These are phyloP conservation scores for Chondrus crispus DNA, from an alignment of 23 red algal genomes.

Conservation along the genomic window DNA sequence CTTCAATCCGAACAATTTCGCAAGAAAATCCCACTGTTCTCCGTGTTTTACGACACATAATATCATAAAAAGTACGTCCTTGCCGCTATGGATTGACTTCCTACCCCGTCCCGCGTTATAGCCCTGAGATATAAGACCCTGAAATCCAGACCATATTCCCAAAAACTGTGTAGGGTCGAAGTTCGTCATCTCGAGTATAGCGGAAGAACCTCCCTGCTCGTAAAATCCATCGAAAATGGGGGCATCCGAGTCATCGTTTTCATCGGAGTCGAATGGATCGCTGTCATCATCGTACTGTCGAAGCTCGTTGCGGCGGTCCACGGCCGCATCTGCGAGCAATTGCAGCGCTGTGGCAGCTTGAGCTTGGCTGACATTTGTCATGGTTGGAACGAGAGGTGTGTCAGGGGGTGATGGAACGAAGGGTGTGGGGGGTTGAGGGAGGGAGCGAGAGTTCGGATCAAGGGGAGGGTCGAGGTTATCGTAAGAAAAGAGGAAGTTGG, in stretches of 20 bases:
- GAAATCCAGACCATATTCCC: background rate
- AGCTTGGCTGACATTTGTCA: too few relatives aligned
- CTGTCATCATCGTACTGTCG: background rate
- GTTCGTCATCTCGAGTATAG: background rate
- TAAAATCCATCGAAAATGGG: constrained; percentile 6
- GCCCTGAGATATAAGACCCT: background rate
- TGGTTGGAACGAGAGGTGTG: too few relatives aligned
- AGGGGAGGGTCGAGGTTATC: too few relatives aligned
- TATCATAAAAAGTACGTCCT: constrained; percentile 19
- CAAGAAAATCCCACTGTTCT: background rate
- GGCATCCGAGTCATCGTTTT: background rate
- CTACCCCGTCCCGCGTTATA: background rate
- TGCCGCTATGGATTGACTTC: background rate
- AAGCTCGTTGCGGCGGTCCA: background rate
- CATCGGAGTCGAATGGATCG: background rate
- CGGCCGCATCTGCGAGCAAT: background rate
- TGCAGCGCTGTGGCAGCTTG: background rate
- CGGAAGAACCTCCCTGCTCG: background rate
- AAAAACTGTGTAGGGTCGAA: background rate
- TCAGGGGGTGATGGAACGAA: too few relatives aligned
- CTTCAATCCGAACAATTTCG: background rate
- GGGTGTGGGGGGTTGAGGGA: too few relatives aligned
- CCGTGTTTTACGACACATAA: background rate
- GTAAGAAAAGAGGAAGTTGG: too few relatives aligned
- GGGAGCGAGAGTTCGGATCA: too few relatives aligned